Evolutionary conservation across 2,329 filamentous ascomycete species (phyloP).

Genomic region (Epichloe typhina): DNA sequence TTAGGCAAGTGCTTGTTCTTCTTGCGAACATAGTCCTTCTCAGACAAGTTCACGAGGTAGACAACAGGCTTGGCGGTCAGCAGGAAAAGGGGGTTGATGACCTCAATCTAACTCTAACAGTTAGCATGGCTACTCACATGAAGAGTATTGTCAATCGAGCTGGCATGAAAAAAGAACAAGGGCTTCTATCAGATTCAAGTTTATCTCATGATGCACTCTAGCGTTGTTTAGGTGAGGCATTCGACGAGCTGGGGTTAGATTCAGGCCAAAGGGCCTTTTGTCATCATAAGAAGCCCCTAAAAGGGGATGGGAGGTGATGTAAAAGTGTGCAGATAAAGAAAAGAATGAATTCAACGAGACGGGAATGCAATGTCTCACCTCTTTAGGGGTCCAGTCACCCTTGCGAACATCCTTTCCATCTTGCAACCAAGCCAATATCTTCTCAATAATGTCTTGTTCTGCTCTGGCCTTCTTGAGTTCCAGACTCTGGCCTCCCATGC

Average conservation of each 20-base stretch:
- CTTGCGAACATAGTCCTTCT: conserved; percentile 93
- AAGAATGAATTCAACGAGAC: conserved; percentile 1
- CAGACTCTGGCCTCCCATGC: conserved; percentile 83
- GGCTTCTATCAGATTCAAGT: conserved; percentile 50
- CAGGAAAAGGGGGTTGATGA: conserved; percentile 93
- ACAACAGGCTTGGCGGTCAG: conserved; percentile 95
- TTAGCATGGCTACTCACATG: conserved; percentile 10
- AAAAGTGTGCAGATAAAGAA: conserved; percentile 11
- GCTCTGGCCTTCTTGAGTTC: conserved; percentile 97
- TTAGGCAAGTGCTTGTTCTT: conserved; percentile 98
- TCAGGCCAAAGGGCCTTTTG: conserved; percentile 91
- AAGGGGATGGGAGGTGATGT: not conserved
- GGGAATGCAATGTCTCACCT: conserved; percentile 51
- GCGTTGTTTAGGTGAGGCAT: conserved; percentile 61
- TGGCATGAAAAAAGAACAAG: conserved; percentile 6
- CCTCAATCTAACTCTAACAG: conserved; percentile 57
- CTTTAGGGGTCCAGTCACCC: conserved; percentile 79
- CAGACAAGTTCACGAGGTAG: conserved; percentile 91
- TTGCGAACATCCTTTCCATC: conserved; percentile 90
- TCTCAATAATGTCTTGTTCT: conserved; percentile 86
- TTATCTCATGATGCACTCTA: conserved; percentile 80
- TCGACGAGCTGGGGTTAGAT: conserved; percentile 99
- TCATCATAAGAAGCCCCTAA: conserved; percentile 62
- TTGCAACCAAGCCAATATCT: conserved; percentile 70
- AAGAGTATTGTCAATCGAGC: conserved; percentile 6